Base-by-base conservation (phyloP, 768 basidiomycete species). In the Leccinum truebloodii region DNA sequence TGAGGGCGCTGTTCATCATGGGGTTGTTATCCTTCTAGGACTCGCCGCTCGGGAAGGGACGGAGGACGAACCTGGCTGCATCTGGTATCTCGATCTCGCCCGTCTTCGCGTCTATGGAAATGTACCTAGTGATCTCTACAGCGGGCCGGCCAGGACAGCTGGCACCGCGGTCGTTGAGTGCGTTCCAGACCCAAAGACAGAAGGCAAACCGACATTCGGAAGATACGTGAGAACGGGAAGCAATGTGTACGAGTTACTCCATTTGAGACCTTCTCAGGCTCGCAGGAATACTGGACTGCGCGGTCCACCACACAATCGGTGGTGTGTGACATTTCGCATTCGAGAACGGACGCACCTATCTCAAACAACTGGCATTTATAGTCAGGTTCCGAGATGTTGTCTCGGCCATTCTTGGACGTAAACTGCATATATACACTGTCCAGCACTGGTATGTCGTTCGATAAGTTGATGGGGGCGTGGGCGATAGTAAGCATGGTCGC, bases 181-280 rank as follows among this genome's bases (percentile, higher is more conserved):
- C 51, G 28, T 20, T 54, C 18, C 35, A 39, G 37, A 20, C 14
- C 32, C 10, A 9, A 64, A 68, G 30, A 46, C 16, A 50, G 24
- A 57, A 41, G 26, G 46, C 26, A 9, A 8, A 73, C 85, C 74
- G 67, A 90, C 92, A 90, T 76, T 71, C 80, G 79, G 67, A 95
- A 90, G 28, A 94, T 79, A 16, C 93, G 84, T 30, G 88, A 83
- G 50, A 94, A 74, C 6, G 91, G 92, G 69, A 83, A 86, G 70
- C 92, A 94, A 39, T 84, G 81, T 51, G 84, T 63, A 8, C 71
- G 65, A 26, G 60, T 35, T 53, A 61, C 65, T n/a, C 74, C 73
- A 30, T 46, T 63, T 14, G 65, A n/a, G 13, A 10, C 34, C 56
- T 65, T 66, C 60, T 81, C 76, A 49, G 74, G 66, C 50, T 81